Evolutionary conservation across 1,139 yeast genomes (phyloP).

Genomic region (Saccharomyces uvarum): DNA sequence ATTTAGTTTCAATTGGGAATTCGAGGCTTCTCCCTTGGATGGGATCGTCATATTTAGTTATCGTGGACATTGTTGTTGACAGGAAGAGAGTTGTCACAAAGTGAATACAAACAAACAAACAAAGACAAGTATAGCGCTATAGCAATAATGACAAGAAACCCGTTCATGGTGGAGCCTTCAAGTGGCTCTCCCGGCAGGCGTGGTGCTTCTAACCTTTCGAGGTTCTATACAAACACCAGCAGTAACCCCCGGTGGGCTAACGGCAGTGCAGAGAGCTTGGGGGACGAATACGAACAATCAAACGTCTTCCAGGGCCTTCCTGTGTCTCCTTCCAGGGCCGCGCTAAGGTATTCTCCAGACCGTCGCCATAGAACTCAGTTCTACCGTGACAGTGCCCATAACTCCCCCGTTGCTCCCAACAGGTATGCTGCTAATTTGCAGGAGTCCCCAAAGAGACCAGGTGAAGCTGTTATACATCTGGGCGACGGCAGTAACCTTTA

Average conservation of each 20-base stretch:
- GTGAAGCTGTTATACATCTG: constrained; percentile 41
- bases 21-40: background rate
- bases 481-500: constrained; percentile 31
- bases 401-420: constrained; percentile 27
- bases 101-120: background rate
- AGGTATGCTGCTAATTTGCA: constrained; percentile 45
- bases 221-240: constrained; percentile 25
- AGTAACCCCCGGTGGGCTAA: constrained; percentile 7
- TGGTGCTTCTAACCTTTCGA: constrained; percentile 19
- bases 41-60: background rate
- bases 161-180: constrained; percentile 29
- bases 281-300: constrained; percentile 19
- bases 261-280: constrained; percentile 10
- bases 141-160: constrained; percentile 26
- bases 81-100: background rate
- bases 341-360: constrained; percentile 34
- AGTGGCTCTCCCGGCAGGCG: constrained; percentile 24
- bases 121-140: background rate
- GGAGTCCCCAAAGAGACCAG: constrained; percentile 60
- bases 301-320: constrained; percentile 29
- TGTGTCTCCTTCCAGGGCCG: constrained; percentile 41
- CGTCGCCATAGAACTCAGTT: constrained; percentile 28
- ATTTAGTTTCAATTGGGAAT: background rate
- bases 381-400: constrained; percentile 27
- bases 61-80: background rate